Evolutionary conservation across 176 grass and related monocot species (phyloP).

Genomic region (Oryza meyeriana): DNA sequence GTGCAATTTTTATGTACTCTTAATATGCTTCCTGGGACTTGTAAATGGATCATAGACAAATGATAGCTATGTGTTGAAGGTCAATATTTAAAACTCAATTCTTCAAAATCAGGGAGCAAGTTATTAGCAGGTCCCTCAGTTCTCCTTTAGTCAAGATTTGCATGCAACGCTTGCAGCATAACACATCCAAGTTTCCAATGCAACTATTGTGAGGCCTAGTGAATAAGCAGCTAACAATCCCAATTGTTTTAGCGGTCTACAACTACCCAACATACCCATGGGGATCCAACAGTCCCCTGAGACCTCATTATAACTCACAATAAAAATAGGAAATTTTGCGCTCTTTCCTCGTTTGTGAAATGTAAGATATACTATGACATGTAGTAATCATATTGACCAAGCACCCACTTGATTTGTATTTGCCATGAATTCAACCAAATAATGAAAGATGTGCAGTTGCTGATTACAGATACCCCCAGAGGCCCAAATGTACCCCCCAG

Average conservation of each 20-base stretch:
- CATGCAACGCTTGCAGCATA: background rate
- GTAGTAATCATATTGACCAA: background rate
- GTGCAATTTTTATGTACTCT: background rate
- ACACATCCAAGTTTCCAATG: background rate
- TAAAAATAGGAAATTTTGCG: background rate
- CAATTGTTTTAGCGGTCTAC: background rate
- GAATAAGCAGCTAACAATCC: background rate
- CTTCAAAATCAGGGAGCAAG: background rate
- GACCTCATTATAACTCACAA: background rate
- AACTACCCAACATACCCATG: background rate
- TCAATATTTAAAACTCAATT: background rate
- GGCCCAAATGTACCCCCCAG: background rate
- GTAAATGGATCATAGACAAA: background rate
- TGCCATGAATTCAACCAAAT: background rate
- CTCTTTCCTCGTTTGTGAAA: background rate
- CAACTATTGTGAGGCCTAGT: background rate
- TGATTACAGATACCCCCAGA: background rate
- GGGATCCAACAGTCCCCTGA: background rate
- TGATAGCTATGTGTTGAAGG: background rate
- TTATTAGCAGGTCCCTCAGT: background rate
- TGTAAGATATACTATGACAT: background rate
- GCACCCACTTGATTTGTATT: background rate
- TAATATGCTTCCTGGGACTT: background rate
- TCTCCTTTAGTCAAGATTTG: slow-evolving; percentile 6
- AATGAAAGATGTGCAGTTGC: background rate